A percentile compares a stretch with the other conserved stretches of the same genome.
These are phyloP conservation scores for Fusarium sp. DNA, from an alignment of 2,329 filamentous ascomycete species.

Conservation along the genomic window DNA sequence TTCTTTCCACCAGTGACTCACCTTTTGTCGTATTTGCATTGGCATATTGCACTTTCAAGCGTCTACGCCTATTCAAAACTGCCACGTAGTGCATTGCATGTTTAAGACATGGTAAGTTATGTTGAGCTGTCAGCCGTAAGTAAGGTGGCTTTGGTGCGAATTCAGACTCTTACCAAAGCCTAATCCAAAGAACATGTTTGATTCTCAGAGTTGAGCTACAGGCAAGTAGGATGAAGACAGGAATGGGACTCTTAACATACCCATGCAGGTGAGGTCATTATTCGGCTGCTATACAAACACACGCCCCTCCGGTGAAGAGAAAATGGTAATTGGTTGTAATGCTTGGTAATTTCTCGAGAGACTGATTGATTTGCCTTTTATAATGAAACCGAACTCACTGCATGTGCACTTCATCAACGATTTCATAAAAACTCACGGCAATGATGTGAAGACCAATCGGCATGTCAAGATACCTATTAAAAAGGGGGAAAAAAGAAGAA, in stretches of 20 bases:
- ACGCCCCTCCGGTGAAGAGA: not conserved
- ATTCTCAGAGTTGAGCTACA: not conserved
- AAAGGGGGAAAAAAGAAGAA: not conserved
- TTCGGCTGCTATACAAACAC: not conserved
- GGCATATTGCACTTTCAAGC: conserved; percentile 3
- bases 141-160: not conserved
- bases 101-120: not conserved
- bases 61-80: not conserved
- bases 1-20: not conserved
- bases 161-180: not conserved
- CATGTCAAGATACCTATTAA: not conserved
- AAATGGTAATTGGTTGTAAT: not conserved
- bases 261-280: not conserved
- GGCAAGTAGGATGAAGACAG: no score
- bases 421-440: not conserved
- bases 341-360: not conserved
- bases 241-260: not conserved
- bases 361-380: not conserved
- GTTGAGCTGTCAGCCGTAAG: not conserved
- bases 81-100: conserved; percentile 9
- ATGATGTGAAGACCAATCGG: not conserved
- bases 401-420: not conserved
- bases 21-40: not conserved
- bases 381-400: not conserved
- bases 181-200: not conserved